phyloP scores from a whole-genome alignment of 257 asterid species.

The Ballota nigra region DNA sequence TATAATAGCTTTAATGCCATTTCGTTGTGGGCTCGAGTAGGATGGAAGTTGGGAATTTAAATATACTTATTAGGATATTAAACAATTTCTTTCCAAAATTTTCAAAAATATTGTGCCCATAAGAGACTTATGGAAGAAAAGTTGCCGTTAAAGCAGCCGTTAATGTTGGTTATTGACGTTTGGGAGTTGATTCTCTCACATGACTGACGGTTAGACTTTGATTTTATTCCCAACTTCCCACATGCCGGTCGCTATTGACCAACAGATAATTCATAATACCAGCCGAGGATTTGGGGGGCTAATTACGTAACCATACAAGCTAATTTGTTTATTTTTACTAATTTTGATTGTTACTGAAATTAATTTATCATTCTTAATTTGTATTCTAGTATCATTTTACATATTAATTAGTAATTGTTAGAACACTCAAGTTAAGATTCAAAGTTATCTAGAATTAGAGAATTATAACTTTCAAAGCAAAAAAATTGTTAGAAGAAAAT shows the following conservation, averaged over 20 bases:
- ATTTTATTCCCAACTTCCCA: conserved; percentile 29
- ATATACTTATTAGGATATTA: too few species aligned
- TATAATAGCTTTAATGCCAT: background rate
- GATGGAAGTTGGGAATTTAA: background rate
- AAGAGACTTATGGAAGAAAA: background rate
- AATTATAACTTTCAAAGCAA: too few species aligned
- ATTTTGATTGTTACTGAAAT: background rate
- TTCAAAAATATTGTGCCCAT: background rate
- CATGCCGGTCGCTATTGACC: conserved; percentile 45
- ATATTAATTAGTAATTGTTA: too few species aligned
- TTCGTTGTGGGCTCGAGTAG: background rate
- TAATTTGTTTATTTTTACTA: background rate
- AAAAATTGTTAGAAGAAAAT: too few species aligned
- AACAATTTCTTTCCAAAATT: background rate
- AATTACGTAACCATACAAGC: background rate
- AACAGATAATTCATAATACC: conserved; percentile 25
- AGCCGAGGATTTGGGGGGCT: conserved; percentile 43
- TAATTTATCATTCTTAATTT: background rate
- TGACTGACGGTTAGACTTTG: conserved; percentile 34
- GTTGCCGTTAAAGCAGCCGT: conserved; percentile 44
- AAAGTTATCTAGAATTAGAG: background rate
- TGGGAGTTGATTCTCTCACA: conserved; percentile 38
- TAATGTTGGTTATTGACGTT: conserved; percentile 52
- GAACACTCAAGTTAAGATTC: background rate
- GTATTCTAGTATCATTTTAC: background rate